A percentile compares a stretch with the other conserved stretches of the same genome.
phyloP scores from a whole-genome alignment of 2,329 filamentous ascomycete genomes.

The Colletotrichum sp. region DNA sequence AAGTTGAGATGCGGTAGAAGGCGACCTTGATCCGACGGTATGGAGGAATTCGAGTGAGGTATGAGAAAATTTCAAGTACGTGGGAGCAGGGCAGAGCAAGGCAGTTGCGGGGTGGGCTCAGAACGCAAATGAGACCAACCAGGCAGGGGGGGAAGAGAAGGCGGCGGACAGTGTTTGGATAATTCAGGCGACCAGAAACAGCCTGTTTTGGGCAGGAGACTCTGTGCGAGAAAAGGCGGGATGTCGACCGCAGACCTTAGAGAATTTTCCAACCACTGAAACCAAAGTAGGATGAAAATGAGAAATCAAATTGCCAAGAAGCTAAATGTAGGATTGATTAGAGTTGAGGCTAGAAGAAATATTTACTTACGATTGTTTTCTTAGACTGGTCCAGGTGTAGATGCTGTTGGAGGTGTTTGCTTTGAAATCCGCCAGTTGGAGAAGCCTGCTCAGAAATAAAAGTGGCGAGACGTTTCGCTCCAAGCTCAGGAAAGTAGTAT shows the following conservation, averaged over 20 bases:
- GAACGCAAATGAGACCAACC: background rate
- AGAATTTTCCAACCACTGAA: background rate
- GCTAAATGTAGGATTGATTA: too few relatives aligned
- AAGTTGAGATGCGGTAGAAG: background rate
- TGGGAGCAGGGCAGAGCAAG: background rate
- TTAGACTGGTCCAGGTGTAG: background rate
- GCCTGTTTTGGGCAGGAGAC: background rate
- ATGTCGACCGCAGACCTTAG: background rate
- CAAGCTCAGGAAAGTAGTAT: background rate
- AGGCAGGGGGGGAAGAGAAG: background rate
- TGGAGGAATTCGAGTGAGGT: background rate
- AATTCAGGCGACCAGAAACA: background rate
- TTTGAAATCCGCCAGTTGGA: background rate
- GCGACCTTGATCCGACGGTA: too few relatives aligned
- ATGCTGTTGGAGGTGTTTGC: accelerated
- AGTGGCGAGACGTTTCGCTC: background rate
- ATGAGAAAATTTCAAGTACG: background rate
- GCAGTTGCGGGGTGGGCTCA: background rate
- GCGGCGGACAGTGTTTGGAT: background rate
- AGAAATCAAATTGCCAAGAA: background rate
- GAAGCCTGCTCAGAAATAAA: background rate
- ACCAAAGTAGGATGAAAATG: background rate
- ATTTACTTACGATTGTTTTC: background rate
- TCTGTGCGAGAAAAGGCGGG: background rate
- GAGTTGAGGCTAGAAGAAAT: background rate